Conservation (phyloP, 768 basidiomycete genomes). For the Phanerodontia chrysosporium region DNA sequence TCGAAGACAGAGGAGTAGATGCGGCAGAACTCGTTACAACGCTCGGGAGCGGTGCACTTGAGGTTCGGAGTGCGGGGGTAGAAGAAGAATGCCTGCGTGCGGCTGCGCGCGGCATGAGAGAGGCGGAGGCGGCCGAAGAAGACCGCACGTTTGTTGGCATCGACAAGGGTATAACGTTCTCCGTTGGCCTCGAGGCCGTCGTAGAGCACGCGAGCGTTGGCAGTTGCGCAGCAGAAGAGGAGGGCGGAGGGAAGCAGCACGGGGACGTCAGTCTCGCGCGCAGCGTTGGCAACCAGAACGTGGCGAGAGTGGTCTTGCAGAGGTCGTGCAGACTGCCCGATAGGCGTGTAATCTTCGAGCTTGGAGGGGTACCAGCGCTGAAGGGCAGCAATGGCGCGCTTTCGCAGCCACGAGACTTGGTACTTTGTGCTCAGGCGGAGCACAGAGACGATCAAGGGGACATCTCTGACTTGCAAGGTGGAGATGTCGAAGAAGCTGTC, state of each 20-base stretch:
- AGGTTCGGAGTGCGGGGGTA: background rate
- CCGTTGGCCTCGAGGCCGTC: slow-evolving; percentile 2
- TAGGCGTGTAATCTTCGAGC: slow-evolving; percentile 1
- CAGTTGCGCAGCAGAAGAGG: slow-evolving; percentile 8
- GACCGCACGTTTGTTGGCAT: slow-evolving; percentile 9
- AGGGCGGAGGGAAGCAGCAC: slow-evolving; percentile 11
- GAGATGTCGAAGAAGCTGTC: slow-evolving; percentile 1
- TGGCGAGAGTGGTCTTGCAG: slow-evolving; percentile 1
- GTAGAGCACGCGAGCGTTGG: background rate
- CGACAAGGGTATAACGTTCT: background rate
- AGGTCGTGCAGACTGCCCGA: background rate
- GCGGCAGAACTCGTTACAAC: slow-evolving; percentile 5
- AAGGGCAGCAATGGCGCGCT: slow-evolving; percentile 8
- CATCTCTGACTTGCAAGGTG: background rate
- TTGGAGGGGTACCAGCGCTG: slow-evolving; percentile 6
- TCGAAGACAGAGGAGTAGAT: slow-evolving; percentile 11
- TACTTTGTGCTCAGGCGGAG: slow-evolving; percentile 12
- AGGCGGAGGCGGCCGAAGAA: slow-evolving; percentile 10
- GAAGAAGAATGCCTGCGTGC: slow-evolving; percentile 10
- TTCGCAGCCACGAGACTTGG: slow-evolving; percentile 7
- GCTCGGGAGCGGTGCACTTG: background rate
- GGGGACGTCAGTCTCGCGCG: slow-evolving; percentile 8
- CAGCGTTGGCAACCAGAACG: slow-evolving; percentile 9
- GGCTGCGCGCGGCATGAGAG: slow-evolving; percentile 7
- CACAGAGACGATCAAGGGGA: slow-evolving; percentile 1